Evolutionary conservation across 2,329 filamentous ascomycete species (phyloP).

Genomic region (Colletotrichum orbiculare): DNA sequence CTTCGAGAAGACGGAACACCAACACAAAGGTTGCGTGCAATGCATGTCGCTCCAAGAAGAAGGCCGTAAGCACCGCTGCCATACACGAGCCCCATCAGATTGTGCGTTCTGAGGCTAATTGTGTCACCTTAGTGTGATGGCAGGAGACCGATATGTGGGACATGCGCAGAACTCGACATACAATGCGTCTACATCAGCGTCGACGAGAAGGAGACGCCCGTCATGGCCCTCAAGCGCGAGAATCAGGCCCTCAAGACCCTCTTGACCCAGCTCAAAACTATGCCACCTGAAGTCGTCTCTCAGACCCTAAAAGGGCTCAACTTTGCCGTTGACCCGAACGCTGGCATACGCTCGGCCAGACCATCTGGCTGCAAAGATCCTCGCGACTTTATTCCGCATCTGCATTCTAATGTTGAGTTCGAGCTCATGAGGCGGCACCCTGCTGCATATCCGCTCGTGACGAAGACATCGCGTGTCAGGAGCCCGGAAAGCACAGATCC

Average conservation of each 20-base stretch:
- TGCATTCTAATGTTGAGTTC: constrained; percentile 30
- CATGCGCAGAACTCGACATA: constrained; percentile 33
- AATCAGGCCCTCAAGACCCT: constrained; percentile 41
- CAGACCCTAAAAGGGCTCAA: constrained; percentile 39
- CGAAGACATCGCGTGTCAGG: not conserved
- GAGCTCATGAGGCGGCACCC: constrained; percentile 29
- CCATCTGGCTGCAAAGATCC: constrained; percentile 17
- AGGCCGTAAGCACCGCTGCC: constrained; percentile 34
- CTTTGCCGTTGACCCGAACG: constrained; percentile 39
- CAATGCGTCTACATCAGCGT: constrained; percentile 37
- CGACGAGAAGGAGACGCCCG: constrained; percentile 35
- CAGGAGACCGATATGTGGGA: constrained; percentile 36
- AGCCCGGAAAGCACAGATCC: constrained; percentile 1
- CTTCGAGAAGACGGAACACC: constrained; percentile 9
- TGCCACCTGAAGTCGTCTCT: constrained; percentile 37
- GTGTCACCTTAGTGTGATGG: constrained; percentile 36
- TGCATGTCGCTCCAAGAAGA: constrained; percentile 40
- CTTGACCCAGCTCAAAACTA: constrained; percentile 38
- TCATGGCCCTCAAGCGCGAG: constrained; percentile 31
- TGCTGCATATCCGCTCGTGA: constrained; percentile 21
- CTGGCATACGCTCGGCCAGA: constrained; percentile 16
- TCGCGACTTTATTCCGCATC: constrained; percentile 22
- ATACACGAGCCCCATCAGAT: too few species aligned
- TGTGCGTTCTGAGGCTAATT: constrained; percentile 8
- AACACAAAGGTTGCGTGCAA: constrained; percentile 39